These are phyloP conservation scores for Luffa acutangula DNA, from an alignment of 306 rosid genomes.

Conservation along the genomic window DNA sequence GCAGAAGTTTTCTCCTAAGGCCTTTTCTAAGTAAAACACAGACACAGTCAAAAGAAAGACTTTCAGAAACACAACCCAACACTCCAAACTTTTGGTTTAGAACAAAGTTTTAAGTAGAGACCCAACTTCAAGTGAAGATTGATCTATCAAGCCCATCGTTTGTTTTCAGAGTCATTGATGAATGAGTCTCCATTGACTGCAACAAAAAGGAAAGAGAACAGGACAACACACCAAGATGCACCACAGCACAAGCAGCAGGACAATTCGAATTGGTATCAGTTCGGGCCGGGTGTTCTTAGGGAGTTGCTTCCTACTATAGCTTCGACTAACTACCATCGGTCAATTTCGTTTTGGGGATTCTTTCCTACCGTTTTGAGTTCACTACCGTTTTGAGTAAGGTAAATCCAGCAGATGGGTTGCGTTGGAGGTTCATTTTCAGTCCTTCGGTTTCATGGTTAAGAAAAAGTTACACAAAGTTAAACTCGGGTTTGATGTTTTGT, in stretches of 20 bases:
- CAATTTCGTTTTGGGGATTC: neutral
- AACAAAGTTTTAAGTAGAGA: neutral
- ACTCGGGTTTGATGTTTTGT: neutral
- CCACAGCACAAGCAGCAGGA: neutral
- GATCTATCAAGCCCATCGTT: neutral
- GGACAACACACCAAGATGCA: neutral
- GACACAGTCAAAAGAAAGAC: neutral
- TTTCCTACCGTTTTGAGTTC: neutral
- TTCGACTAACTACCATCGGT: neutral
- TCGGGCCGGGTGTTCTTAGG: neutral
- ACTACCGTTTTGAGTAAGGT: neutral
- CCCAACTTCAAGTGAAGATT: neutral
- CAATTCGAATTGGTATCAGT: neutral
- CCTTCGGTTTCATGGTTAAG: neutral
- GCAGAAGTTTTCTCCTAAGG: neutral
- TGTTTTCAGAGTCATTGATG: neutral
- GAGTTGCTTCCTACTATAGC: neutral
- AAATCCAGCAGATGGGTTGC: neutral
- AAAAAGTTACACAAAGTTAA: neutral
- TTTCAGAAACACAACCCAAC: neutral
- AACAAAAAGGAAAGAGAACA: neutral
- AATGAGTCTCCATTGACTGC: neutral
- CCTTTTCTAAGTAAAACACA: neutral
- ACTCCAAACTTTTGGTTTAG: neutral
- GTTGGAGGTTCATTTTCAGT: neutral